Evolutionary conservation across 345 rosid species (phyloP).

Genomic region (Brassica carinata): DNA sequence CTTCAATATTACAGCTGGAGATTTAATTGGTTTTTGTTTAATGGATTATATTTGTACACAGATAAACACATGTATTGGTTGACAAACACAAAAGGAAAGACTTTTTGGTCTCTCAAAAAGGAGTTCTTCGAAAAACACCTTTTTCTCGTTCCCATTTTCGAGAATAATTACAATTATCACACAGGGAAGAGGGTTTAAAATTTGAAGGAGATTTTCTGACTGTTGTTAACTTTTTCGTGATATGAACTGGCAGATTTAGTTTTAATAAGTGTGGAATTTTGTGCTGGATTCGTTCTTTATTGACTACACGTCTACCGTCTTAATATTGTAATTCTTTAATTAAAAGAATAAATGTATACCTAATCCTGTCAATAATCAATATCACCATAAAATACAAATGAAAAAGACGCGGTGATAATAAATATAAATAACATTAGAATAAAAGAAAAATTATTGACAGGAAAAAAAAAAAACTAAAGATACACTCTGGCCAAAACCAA

Average conservation of each 20-base stretch:
- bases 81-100: slow-evolving; percentile 19
- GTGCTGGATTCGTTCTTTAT: neutral
- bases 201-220: slow-evolving; percentile 17
- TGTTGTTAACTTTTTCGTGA: neutral
- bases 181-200: neutral
- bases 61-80: slow-evolving; percentile 1
- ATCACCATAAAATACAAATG: no score
- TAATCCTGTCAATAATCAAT: no score
- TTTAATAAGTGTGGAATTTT: neutral
- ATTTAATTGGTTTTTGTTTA: neutral
- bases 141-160: neutral
- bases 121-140: slow-evolving; percentile 16
- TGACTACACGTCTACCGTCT: neutral
- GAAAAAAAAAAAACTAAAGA: no score
- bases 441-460: no score
- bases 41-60: slow-evolving; percentile 2
- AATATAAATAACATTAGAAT: no score
- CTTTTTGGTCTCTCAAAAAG: slow-evolving; percentile 9
- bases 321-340: neutral
- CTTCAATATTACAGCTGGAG: neutral
- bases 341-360: neutral
- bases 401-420: no score
- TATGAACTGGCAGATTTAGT: neutral
- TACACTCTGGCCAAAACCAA: no score
- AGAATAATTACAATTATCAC: neutral